Evolutionary conservation across 106 monocot genomes (phyloP).

Genomic region (Dactylorhiza incarnata): DNA sequence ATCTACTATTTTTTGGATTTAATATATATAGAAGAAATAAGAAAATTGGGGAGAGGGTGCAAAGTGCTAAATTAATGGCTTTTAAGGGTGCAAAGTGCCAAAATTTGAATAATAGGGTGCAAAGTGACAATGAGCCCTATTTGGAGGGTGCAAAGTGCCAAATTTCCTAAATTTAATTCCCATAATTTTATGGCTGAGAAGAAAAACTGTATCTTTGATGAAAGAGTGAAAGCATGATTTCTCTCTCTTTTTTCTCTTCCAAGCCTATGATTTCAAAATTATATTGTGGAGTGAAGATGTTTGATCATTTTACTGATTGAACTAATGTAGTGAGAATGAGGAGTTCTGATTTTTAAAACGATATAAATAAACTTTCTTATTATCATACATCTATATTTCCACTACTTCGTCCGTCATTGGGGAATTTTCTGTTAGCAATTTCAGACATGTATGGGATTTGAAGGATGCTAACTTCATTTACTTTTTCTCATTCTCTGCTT

Average conservation of each 20-base stretch:
- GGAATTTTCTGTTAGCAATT: slow-evolving; percentile 54
- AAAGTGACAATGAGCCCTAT: no score
- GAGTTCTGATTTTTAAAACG: slow-evolving; percentile 29
- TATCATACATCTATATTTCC: slow-evolving; percentile 12
- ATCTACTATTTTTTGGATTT: no score
- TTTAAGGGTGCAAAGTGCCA: no score
- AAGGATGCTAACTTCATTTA: slow-evolving; percentile 25
- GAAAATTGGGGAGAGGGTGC: no score
- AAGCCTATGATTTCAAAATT: neutral
- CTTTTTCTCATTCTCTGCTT: slow-evolving; percentile 18
- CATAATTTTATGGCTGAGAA: no score
- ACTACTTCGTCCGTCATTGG: slow-evolving; percentile 66
- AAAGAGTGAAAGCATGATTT: no score
- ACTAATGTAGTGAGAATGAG: neutral
- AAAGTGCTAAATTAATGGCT: no score
- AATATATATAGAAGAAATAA: no score
- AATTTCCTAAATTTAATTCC: no score
- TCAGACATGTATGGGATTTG: slow-evolving; percentile 71
- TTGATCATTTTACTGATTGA: neutral
- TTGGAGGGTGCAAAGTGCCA: no score
- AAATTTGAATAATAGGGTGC: no score
- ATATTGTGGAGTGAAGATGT: neutral
- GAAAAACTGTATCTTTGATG: no score
- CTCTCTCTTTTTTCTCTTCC: neutral
- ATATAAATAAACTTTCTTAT: slow-evolving; percentile 11